These are phyloP conservation scores for Vigna nakashimae DNA, from an alignment of 306 rosid species.

Conservation along the genomic window DNA sequence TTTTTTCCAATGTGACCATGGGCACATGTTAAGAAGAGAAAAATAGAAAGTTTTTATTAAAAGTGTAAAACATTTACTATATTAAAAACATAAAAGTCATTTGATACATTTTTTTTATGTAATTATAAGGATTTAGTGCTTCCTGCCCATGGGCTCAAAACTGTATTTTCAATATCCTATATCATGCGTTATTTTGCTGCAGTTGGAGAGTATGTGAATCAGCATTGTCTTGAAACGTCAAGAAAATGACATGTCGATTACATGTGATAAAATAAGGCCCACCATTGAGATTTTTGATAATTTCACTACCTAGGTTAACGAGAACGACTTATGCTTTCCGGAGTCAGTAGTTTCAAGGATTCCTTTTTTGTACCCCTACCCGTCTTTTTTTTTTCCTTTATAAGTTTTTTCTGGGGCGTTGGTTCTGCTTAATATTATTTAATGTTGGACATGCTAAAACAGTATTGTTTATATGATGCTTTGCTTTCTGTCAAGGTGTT, in stretches of 20 bases:
- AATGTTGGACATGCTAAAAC: constrained; percentile 8
- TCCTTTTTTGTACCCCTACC: not conserved
- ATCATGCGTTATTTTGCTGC: not conserved
- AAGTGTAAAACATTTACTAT: not conserved
- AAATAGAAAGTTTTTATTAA: not conserved
- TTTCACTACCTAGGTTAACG: not conserved
- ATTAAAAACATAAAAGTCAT: not conserved
- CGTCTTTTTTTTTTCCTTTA: not conserved
- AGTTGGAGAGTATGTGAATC: constrained; percentile 1
- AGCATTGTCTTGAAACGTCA: constrained; percentile 25
- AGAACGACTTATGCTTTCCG: not conserved
- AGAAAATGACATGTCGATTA: not conserved
- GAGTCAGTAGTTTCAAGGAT: not conserved
- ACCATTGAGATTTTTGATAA: constrained; percentile 14
- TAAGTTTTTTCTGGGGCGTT: not conserved
- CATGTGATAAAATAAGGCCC: constrained; percentile 10
- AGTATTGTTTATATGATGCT: constrained; percentile 22
- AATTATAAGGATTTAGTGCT: not conserved
- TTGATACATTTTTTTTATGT: not conserved
- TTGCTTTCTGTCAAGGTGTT: constrained; percentile 19
- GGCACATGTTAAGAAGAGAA: not conserved
- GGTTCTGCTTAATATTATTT: constrained; percentile 3
- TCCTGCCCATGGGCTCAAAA: not conserved
- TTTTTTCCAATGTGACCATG: not conserved
- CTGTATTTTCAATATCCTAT: constrained; percentile 19